Percentiles rank a stretch among this genome's conserved stretches.
Conservation (phyloP, 768 basidiomycete species). For the Postia placenta region DNA sequence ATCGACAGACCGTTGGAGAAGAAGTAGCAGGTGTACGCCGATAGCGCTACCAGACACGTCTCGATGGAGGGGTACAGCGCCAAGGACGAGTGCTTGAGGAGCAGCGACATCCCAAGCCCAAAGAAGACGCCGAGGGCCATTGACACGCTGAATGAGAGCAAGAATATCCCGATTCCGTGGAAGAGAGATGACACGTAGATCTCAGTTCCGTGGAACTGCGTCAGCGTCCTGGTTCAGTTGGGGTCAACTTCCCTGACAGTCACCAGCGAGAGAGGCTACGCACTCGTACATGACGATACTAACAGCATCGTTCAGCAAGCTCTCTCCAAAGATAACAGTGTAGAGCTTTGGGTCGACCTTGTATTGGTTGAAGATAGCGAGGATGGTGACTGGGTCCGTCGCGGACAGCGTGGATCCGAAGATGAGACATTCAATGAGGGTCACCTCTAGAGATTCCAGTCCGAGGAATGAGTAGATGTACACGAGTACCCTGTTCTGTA, state of each 20-base stretch:
- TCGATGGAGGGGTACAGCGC: conserved; percentile 88
- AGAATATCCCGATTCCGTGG: conserved; percentile 96
- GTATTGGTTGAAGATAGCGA: conserved; percentile 97
- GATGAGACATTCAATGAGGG: conserved; percentile 87
- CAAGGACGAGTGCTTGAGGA: conserved; percentile 91
- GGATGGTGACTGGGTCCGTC: conserved; percentile 96
- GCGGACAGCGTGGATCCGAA: conserved; percentile 97
- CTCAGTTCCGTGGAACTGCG: conserved; percentile 86
- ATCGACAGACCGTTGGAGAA: conserved; percentile 95
- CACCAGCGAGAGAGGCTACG: conserved; percentile 31
- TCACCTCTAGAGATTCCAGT: conserved; percentile 81
- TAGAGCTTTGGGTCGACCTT: conserved; percentile 99
- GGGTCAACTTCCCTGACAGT: not conserved
- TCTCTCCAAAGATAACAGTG: conserved; percentile 95
- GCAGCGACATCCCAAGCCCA: conserved; percentile 84
- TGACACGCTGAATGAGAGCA: conserved; percentile 90
- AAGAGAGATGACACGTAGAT: conserved; percentile 85
- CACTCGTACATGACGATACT: conserved; percentile 99
- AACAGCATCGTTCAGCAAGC: conserved; percentile 95
- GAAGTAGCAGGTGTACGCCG: conserved; percentile 97
- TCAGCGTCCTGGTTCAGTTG: conserved; percentile 60
- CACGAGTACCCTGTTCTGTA: conserved; percentile 73
- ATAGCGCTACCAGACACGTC: conserved; percentile 91
- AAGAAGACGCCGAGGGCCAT: conserved; percentile 92
- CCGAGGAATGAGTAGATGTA: conserved; percentile 94